Conservation (phyloP, 352 stramenopile genomes). For the Salisapilia sapeloensis region DNA sequence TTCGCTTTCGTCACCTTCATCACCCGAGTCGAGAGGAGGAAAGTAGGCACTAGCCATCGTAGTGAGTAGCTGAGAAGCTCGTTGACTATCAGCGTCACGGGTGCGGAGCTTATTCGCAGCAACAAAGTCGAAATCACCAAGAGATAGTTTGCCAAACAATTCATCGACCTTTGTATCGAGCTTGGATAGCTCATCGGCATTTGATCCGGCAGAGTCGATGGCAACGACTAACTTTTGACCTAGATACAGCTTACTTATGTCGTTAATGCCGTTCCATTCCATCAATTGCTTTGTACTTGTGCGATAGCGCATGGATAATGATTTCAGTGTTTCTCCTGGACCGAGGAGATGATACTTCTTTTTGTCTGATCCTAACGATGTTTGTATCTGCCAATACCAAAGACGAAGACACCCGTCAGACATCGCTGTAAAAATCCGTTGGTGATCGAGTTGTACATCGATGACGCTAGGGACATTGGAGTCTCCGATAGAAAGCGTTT, state of each 20-base stretch:
- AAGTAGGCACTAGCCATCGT: conserved; percentile 58
- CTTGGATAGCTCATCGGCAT: conserved; percentile 34
- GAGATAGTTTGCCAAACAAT: conserved; percentile 35
- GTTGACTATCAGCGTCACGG: conserved; percentile 35
- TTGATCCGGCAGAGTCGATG: conserved; percentile 16
- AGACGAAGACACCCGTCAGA: conserved; percentile 29
- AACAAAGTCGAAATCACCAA: conserved; percentile 51
- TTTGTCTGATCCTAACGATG: conserved; percentile 15
- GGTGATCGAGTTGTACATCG: conserved; percentile 62
- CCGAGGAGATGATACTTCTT: conserved; percentile 66
- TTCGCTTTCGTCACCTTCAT: conserved; percentile 3
- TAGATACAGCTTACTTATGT: conserved; percentile 55
- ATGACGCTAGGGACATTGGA: conserved; percentile 24
- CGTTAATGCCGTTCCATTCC: conserved; percentile 44
- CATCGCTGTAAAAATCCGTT: conserved; percentile 44
- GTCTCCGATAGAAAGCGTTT: conserved; percentile 46
- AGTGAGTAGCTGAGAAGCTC: conserved; percentile 25
- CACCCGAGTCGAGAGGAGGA: conserved; percentile 15
- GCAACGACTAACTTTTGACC: conserved; percentile 62
- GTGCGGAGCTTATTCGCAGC: conserved; percentile 29
- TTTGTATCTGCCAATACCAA: conserved; percentile 50
- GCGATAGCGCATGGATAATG: conserved; percentile 61
- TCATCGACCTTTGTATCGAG: conserved; percentile 27
- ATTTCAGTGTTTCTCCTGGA: conserved; percentile 44
- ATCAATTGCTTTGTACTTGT: conserved; percentile 50